These are phyloP conservation scores for Nymphaea colorata DNA, from an alignment of 164 flowering plant genomes.

Conservation along the genomic window DNA sequence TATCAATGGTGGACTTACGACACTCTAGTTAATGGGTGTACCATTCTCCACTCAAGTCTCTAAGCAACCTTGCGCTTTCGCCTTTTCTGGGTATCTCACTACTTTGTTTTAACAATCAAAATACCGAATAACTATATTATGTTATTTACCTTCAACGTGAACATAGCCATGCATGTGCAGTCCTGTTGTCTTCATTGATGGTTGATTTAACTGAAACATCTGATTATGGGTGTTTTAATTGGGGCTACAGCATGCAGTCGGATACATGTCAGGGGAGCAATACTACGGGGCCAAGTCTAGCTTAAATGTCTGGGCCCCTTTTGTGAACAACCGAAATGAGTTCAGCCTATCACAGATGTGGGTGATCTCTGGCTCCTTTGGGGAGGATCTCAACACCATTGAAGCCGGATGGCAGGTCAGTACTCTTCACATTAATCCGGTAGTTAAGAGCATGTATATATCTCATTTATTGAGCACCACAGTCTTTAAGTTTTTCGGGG, in stretches of 20 bases:
- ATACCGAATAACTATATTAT: too few relatives aligned
- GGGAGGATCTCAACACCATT: slow-evolving; percentile 91
- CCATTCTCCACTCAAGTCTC: too few relatives aligned
- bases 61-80: too few relatives aligned
- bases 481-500: background rate
- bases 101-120: too few relatives aligned
- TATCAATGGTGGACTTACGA: too few relatives aligned
- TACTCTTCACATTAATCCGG: background rate
- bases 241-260: slow-evolving; percentile 81
- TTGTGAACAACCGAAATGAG: slow-evolving; percentile 54
- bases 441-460: background rate
- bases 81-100: too few relatives aligned
- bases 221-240: too few relatives aligned
- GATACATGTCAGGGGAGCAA: slow-evolving; percentile 67
- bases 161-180: too few relatives aligned
- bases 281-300: slow-evolving; percentile 93
- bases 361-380: slow-evolving; percentile 95
- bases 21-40: too few relatives aligned
- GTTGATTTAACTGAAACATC: too few relatives aligned
- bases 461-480: background rate
- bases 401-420: slow-evolving; percentile 99
- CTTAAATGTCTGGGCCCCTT: slow-evolving; percentile 89
- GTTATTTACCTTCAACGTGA: too few relatives aligned
- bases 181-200: too few relatives aligned
- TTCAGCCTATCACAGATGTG: slow-evolving; percentile 95